These are phyloP conservation scores for Trichoderma harzianum DNA, from an alignment of 2,329 filamentous ascomycete genomes.

Conservation along the genomic window DNA sequence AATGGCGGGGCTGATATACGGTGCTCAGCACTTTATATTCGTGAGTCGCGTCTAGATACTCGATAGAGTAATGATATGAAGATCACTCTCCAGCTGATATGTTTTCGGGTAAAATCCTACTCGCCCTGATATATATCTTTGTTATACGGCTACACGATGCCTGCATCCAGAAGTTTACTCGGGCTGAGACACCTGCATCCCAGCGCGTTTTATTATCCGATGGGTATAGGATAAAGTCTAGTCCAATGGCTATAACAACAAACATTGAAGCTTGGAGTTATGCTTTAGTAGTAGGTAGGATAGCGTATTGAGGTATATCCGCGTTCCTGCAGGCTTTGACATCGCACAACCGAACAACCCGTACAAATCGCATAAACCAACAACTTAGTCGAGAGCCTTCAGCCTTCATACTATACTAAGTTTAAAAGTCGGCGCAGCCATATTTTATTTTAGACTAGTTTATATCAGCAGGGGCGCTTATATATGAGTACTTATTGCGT, in stretches of 20 bases:
- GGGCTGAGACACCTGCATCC: not conserved
- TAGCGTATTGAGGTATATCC: not conserved
- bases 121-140: not conserved
- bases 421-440: not conserved
- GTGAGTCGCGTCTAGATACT: not conserved
- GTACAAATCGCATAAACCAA: not conserved
- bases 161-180: not conserved
- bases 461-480: not conserved
- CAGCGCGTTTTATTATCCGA: not conserved
- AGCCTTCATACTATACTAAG: not conserved
- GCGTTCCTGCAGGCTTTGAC: not conserved
- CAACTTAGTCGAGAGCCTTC: not conserved
- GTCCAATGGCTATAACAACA: not conserved
- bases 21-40: not conserved
- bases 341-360: not conserved
- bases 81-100: not conserved
- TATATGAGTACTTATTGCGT: not conserved
- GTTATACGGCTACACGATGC: not conserved
- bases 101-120: not conserved
- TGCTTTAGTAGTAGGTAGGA: not conserved
- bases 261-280: not conserved
- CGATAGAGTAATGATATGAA: not conserved
- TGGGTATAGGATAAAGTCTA: not conserved
- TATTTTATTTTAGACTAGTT: not conserved
- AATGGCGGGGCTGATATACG: not conserved